Evolutionary conservation across 495 filamentous ascomycete species (phyloP).

Genomic region (Penicillium desertorum): DNA sequence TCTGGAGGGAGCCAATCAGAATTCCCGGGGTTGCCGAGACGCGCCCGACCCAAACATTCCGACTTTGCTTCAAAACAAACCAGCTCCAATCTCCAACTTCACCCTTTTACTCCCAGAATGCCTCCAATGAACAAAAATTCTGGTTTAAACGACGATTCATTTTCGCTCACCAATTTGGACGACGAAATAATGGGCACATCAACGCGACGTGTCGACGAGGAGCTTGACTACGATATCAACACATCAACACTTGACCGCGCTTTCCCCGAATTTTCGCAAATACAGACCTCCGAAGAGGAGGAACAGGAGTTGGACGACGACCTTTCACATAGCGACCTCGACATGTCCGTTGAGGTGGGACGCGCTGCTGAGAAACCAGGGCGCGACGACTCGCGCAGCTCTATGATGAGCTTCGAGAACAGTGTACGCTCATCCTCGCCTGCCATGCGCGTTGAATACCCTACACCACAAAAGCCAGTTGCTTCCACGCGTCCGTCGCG

Average conservation of each 20-base stretch:
- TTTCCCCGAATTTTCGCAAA: slow-evolving; percentile 60
- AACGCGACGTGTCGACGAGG: slow-evolving; percentile 27
- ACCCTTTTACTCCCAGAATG: slow-evolving; percentile 1
- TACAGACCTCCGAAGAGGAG: slow-evolving; percentile 42
- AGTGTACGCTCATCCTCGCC: slow-evolving; percentile 50
- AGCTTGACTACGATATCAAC: slow-evolving; percentile 55
- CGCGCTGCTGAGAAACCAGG: slow-evolving; percentile 39
- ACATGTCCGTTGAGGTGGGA: slow-evolving; percentile 48
- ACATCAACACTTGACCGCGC: slow-evolving; percentile 61
- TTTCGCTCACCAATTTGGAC: slow-evolving; percentile 13
- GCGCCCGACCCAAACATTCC: slow-evolving; percentile 21
- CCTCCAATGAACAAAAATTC: slow-evolving; percentile 7
- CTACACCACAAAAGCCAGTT: slow-evolving; percentile 44
- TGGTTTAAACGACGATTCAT: slow-evolving; percentile 6
- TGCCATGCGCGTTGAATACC: slow-evolving; percentile 47
- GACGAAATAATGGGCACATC: slow-evolving; percentile 14
- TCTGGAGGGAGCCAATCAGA: slow-evolving; percentile 5
- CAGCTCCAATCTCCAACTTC: slow-evolving; percentile 1
- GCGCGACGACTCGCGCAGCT: slow-evolving; percentile 46
- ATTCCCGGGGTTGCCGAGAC: slow-evolving; percentile 16
- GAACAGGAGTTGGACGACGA: slow-evolving; percentile 23
- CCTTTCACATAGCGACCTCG: slow-evolving; percentile 33
- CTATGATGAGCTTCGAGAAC: slow-evolving; percentile 49
- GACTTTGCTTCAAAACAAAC: slow-evolving; percentile 17
- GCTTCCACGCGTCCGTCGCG: slow-evolving; percentile 22